A percentile compares a stretch with the other conserved stretches of the same genome.
phyloP scores from a whole-genome alignment of 2,329 filamentous ascomycete genomes.

The Parasarocladium wereldwijsianum region DNA sequence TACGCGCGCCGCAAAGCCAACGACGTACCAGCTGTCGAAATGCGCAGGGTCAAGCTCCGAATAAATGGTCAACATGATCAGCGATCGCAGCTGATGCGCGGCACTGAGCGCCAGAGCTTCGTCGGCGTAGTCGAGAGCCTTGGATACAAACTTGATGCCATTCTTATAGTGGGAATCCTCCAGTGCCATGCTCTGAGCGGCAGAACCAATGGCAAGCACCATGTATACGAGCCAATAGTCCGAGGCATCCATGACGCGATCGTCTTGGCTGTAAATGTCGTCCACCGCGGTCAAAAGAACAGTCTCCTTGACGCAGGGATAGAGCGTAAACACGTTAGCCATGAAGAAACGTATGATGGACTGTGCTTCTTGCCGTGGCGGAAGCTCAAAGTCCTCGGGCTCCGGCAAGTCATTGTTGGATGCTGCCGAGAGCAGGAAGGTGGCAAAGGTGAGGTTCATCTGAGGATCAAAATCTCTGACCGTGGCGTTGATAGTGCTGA shows the following conservation, averaged over 20 bases:
- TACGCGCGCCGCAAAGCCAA: slow-evolving; percentile 78
- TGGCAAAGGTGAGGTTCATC: slow-evolving; percentile 82
- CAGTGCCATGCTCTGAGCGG: slow-evolving; percentile 54
- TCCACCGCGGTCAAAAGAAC: slow-evolving; percentile 65
- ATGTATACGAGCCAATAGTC: slow-evolving; percentile 83
- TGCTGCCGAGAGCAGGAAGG: slow-evolving; percentile 72
- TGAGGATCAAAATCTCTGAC: slow-evolving; percentile 88
- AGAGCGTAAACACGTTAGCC: slow-evolving; percentile 62
- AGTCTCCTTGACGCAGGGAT: slow-evolving; percentile 73
- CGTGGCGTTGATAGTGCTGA: slow-evolving; percentile 85
- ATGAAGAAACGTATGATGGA: slow-evolving; percentile 72
- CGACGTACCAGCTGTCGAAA: slow-evolving; percentile 87
- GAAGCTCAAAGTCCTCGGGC: slow-evolving; percentile 46
- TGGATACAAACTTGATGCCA: slow-evolving; percentile 40
- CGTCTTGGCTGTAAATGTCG: slow-evolving; percentile 61
- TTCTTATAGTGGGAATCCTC: slow-evolving; percentile 48
- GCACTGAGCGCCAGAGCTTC: slow-evolving; percentile 75
- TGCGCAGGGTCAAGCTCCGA: slow-evolving; percentile 79
- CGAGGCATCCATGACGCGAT: slow-evolving; percentile 45
- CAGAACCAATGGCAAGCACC: slow-evolving; percentile 72
- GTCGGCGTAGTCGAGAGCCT: slow-evolving; percentile 65
- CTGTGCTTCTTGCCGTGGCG: slow-evolving; percentile 52
- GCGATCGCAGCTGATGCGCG: slow-evolving; percentile 70
- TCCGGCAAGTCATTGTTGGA: slow-evolving; percentile 58
- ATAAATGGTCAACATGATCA: slow-evolving; percentile 77